Base-by-base conservation (phyloP, 2,329 filamentous ascomycete genomes). In the Ophiostoma montium region DNA sequence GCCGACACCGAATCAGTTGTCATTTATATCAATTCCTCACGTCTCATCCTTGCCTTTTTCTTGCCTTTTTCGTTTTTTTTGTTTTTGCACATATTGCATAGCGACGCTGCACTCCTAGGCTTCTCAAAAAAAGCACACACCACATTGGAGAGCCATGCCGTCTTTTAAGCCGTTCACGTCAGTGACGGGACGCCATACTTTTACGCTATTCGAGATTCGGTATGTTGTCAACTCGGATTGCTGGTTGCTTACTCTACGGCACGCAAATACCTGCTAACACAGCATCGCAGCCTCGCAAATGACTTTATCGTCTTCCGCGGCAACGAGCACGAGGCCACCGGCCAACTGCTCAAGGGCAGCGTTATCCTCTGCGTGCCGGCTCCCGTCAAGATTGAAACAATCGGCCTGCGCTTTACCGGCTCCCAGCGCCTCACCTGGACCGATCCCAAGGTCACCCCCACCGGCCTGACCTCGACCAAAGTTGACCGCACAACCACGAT, bases 241-340 rank as follows among this genome's bases (percentile, higher is more conserved):
- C n/a, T n/a, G n/a, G n/a, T n/a, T n/a, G n/a, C n/a, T n/a, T n/a
- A n/a, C n/a, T n/a, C n/a, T n/a, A n/a, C n/a, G n/a, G n/a, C n/a
- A n/a, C n/a, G n/a, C n/a, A n/a, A n/a, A n/a, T n/a, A n/a, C n/a
- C n/a, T n/a, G 16, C 50, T 52, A 44, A 51, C 16, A 38, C 3
- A 4, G n/a, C n/a, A 13, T 10, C 8, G 5, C 58, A 88, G 85
- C 47, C 74, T 89, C 52, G 83, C 89, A 47, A 82, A 83, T 59
- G 81, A 86, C 58, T 84, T 89, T 50, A 77, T 90, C 52, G 80
- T 90, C 30, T 82, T 92, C 54, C 80, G 85, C 48, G 86, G 86
- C 52, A 74, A 69, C 56, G 80, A 86, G 50, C 73, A 84, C 61
- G 86, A 90, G 61, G 83, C 85, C 43, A 76, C 83, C 39, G 85